A percentile compares a stretch with the other conserved stretches of the same genome.
Evolutionary conservation across 1,284 basidiomycete species (phyloP).

Genomic region (Bothia castanella): DNA sequence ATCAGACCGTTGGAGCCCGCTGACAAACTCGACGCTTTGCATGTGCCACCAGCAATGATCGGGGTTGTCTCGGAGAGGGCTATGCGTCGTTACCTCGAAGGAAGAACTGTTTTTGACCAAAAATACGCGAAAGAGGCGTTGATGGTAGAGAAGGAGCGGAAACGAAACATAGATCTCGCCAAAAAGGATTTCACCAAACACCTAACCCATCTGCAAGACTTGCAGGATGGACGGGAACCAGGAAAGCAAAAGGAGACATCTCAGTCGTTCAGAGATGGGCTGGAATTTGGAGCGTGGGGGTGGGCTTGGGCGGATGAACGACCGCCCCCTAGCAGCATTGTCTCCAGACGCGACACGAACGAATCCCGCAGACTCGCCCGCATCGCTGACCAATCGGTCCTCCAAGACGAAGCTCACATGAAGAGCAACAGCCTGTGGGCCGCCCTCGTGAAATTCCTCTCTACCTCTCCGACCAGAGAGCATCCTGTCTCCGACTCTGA

Average conservation of each 20-base stretch:
- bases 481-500: slow-evolving; percentile 18
- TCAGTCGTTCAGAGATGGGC: slow-evolving; percentile 47
- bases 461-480: slow-evolving; percentile 36
- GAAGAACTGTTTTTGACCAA: slow-evolving; percentile 52
- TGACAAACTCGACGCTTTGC: slow-evolving; percentile 61
- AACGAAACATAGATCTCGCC: slow-evolving; percentile 55
- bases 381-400: slow-evolving; percentile 61
- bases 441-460: slow-evolving; percentile 58
- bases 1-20: slow-evolving; percentile 77
- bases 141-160: slow-evolving; percentile 57
- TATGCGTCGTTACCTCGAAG: slow-evolving; percentile 61
- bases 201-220: slow-evolving; percentile 44
- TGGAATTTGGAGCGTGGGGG: slow-evolving; percentile 51
- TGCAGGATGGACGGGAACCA: slow-evolving; percentile 22
- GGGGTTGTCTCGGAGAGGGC: slow-evolving; percentile 67
- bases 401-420: slow-evolving; percentile 52
- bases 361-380: slow-evolving; percentile 68
- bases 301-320: slow-evolving; percentile 77
- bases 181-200: slow-evolving; percentile 52
- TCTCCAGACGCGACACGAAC: slow-evolving; percentile 69
- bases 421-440: slow-evolving; percentile 72
- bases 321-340: slow-evolving; percentile 80
- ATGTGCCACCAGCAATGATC: slow-evolving; percentile 59
- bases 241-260: slow-evolving; percentile 30
- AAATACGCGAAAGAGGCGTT: slow-evolving; percentile 58